A percentile compares a stretch with the other conserved stretches of the same genome.
These are phyloP conservation scores for Xylaria multiplex DNA, from an alignment of 2,329 filamentous ascomycete species.

Conservation along the genomic window DNA sequence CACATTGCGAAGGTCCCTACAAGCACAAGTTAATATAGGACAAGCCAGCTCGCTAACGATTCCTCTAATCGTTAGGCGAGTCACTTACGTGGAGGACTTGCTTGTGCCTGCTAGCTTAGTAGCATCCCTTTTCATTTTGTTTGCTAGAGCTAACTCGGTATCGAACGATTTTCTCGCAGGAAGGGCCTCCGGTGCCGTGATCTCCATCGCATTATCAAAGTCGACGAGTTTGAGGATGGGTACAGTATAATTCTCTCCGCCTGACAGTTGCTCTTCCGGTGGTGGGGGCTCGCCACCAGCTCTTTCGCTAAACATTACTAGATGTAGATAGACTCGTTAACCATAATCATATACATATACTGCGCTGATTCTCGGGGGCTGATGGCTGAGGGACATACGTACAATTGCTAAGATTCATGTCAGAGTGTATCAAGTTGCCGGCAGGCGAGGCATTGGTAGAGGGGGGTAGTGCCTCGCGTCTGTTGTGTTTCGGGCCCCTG, in stretches of 20 bases:
- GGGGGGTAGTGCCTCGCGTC: neutral
- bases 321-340: neutral
- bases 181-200: neutral
- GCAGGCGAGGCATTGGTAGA: neutral
- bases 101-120: neutral
- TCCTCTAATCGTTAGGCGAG: neutral
- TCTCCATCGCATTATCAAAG: neutral
- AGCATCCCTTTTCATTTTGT: neutral
- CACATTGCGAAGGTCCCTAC: neutral
- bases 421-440: neutral
- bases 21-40: neutral
- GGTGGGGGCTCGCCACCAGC: too few species aligned
- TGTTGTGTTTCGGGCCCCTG: neutral
- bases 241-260: neutral
- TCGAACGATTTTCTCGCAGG: neutral
- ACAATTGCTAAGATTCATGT: constrained; percentile 10
- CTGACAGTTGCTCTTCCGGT: neutral
- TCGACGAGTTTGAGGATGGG: constrained; percentile 11
- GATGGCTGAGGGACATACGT: neutral
- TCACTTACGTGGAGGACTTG: neutral
- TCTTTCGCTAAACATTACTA: constrained; percentile 14
- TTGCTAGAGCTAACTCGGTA: neutral
- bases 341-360: neutral
- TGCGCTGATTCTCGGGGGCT: too few species aligned
- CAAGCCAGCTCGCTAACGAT: neutral